Conservation (phyloP, 305 asterid species). For the Fraxinus velutina region DNA sequence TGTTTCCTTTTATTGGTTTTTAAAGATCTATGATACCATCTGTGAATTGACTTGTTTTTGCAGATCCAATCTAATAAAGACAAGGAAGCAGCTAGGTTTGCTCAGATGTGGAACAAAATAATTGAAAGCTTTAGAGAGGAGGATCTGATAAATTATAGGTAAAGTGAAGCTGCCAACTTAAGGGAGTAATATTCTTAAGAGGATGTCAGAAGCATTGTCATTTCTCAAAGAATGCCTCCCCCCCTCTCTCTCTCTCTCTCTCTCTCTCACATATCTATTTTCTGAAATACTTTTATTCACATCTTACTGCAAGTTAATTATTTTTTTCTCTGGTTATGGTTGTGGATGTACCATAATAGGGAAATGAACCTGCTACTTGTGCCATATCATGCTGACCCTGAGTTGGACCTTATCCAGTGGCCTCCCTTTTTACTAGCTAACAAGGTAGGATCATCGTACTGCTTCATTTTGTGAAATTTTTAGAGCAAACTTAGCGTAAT, state of each 20-base stretch:
- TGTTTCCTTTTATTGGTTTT: constrained; percentile 22
- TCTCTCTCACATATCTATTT: not conserved
- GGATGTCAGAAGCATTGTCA: not conserved
- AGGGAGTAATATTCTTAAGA: not conserved
- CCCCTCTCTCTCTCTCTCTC: not conserved
- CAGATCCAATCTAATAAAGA: constrained; percentile 77
- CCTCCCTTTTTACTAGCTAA: constrained; percentile 98
- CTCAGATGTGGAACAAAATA: constrained; percentile 98
- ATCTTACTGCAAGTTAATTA: not conserved
- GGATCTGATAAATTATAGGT: constrained; percentile 85
- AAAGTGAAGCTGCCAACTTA: constrained; percentile 5
- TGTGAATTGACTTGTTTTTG: constrained; percentile 28
- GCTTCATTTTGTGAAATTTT: constrained; percentile 22
- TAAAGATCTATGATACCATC: constrained; percentile 16
- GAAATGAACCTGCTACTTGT: constrained; percentile 88
- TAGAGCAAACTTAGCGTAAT: not conserved
- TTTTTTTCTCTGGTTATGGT: not conserved
- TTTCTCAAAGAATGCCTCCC: not conserved
- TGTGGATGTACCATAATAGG: constrained; percentile 36
- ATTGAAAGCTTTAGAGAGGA: constrained; percentile 95
- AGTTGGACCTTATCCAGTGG: constrained; percentile 91
- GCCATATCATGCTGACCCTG: constrained; percentile 92
- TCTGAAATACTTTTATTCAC: constrained; percentile 8
- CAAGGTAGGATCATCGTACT: constrained; percentile 54
- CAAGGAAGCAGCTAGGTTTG: constrained; percentile 79